These are phyloP conservation scores for Malus asiatica DNA, from an alignment of 306 rosid genomes.

Conservation along the genomic window DNA sequence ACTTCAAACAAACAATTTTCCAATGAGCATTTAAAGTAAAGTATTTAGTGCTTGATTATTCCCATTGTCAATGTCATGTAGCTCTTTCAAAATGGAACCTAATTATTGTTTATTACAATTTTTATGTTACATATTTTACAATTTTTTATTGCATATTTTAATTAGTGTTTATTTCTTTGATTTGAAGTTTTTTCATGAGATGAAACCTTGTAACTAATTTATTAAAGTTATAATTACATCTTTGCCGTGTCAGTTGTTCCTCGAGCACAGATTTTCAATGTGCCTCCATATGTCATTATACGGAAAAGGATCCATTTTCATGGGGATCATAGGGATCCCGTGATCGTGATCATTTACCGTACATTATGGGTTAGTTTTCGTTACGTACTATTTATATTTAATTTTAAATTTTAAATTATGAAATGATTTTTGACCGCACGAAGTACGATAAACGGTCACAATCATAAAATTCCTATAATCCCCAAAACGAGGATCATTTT, in stretches of 20 bases:
- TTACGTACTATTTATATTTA: too few relatives aligned
- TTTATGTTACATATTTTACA: background rate
- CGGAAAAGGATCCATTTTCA: too few relatives aligned
- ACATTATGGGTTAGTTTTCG: too few relatives aligned
- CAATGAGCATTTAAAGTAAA: background rate
- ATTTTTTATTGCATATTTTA: background rate
- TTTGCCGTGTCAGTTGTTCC: background rate
- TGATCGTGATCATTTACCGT: too few relatives aligned
- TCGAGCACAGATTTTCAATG: too few relatives aligned
- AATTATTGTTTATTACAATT: background rate
- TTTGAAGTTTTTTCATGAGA: background rate
- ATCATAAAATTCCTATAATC: fast-evolving
- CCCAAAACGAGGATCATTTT: too few relatives aligned
- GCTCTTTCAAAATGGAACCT: background rate
- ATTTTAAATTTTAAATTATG: too few relatives aligned
- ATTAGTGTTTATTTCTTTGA: background rate
- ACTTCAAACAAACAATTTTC: background rate
- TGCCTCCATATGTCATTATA: too few relatives aligned
- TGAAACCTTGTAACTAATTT: background rate
- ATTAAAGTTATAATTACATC: background rate
- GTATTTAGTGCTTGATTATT: background rate
- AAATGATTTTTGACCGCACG: too few relatives aligned
- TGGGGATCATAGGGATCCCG: too few relatives aligned
- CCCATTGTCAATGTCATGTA: background rate
- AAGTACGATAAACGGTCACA: too few relatives aligned